Evolutionary conservation across 305 asterid species (phyloP).

Genomic region (Solanum hybrid): DNA sequence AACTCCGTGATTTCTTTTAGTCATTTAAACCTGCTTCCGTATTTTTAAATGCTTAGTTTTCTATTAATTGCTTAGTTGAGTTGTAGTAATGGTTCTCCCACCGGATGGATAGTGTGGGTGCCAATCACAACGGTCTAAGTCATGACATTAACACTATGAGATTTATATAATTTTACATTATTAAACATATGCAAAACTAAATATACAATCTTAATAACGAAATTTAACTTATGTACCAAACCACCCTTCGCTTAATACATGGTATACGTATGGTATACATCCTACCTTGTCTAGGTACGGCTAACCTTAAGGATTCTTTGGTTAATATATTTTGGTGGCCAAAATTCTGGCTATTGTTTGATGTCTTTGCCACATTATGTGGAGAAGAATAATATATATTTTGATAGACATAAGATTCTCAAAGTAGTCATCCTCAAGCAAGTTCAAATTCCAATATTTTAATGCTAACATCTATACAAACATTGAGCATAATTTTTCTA

Average conservation of each 20-base stretch:
- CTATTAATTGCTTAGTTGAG: no score
- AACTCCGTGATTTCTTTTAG: no score
- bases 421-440: neutral
- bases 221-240: neutral
- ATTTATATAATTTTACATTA: no score
- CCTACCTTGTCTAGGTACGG: neutral
- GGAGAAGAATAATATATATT: neutral
- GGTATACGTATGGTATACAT: neutral
- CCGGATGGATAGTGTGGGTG: no score
- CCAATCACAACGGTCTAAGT: no score
- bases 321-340: neutral
- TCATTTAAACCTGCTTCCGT: no score
- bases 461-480: neutral
- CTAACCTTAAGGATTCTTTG: neutral
- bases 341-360: neutral
- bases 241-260: neutral
- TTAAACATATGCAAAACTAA: no score
- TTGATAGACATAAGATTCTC: neutral
- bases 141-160: no score
- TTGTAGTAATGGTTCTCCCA: no score
- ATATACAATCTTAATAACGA: no score
- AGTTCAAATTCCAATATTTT: neutral
- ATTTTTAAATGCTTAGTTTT: no score
- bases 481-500: neutral
- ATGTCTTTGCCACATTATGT: neutral